phyloP scores from a whole-genome alignment of 495 filamentous ascomycete species.

The Evernia prunastri region DNA sequence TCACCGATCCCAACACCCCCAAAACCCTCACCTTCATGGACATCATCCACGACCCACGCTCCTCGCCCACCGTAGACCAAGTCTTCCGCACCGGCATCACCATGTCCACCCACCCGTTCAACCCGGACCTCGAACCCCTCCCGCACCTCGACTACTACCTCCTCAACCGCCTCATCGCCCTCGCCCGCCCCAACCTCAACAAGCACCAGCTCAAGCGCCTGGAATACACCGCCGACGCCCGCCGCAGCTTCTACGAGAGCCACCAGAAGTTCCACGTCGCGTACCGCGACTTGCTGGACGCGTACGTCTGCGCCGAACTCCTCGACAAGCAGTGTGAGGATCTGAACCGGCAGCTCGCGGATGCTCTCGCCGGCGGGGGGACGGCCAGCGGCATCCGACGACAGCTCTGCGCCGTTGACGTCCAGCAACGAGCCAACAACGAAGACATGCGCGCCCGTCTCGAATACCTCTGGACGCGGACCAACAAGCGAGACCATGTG shows the following conservation, averaged over 20 bases:
- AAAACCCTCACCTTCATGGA: not conserved
- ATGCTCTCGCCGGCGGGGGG: not conserved
- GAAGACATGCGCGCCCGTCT: not conserved
- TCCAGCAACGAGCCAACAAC: not conserved
- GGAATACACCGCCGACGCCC: slow-evolving; percentile 9
- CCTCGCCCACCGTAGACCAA: not conserved
- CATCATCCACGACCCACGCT: not conserved
- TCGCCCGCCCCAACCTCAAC: slow-evolving; percentile 1
- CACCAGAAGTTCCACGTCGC: slow-evolving; percentile 10
- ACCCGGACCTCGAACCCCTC: slow-evolving; percentile 6
- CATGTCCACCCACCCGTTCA: not conserved
- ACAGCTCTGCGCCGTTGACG: not conserved
- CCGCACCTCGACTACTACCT: slow-evolving; percentile 12
- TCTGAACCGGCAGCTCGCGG: not conserved
- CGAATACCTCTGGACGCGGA: not conserved
- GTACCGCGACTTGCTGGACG: slow-evolving; percentile 1
- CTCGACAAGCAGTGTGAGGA: not conserved
- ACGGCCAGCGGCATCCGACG: not conserved
- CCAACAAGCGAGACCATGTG: not conserved
- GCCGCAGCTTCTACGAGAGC: slow-evolving; percentile 3
- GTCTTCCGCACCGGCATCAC: not conserved
- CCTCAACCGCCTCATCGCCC: not conserved
- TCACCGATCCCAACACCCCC: not conserved
- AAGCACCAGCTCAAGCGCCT: slow-evolving; percentile 12
- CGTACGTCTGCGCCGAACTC: not conserved